Conservation (phyloP, 257 asterid genomes). For the Ballota nigra region DNA sequence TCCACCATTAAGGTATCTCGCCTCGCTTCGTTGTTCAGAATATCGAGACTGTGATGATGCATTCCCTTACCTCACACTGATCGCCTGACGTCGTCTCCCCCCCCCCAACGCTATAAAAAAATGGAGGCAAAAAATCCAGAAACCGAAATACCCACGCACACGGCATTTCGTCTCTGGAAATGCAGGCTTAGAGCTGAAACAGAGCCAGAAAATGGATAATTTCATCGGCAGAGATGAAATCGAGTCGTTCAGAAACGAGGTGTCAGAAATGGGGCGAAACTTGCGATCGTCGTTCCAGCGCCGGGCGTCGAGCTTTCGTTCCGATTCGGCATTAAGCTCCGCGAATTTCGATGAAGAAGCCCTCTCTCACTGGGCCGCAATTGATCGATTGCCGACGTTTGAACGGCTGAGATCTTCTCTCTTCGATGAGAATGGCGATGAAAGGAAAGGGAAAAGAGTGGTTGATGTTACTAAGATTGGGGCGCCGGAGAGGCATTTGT, state of each 20-base stretch:
- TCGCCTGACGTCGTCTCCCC: background rate
- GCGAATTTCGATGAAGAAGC: constrained; percentile 32
- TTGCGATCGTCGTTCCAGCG: constrained; percentile 31
- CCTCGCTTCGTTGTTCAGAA: background rate
- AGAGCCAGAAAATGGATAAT: constrained; percentile 26
- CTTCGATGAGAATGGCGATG: constrained; percentile 24
- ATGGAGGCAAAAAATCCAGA: background rate
- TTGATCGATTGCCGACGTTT: constrained; percentile 44
- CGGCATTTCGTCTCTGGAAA: background rate
- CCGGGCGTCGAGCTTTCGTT: constrained; percentile 29
- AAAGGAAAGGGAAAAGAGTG: constrained; percentile 26
- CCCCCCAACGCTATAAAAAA: background rate
- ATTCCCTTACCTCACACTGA: constrained; percentile 11
- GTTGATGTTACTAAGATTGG: constrained; percentile 48
- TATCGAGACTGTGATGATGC: constrained; percentile 21
- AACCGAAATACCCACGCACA: background rate
- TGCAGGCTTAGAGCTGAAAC: background rate
- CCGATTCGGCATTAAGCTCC: constrained; percentile 27
- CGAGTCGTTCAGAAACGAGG: constrained; percentile 38
- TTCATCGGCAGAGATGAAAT: constrained; percentile 37
- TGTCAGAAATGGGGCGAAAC: constrained; percentile 36
- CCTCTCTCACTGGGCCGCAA: constrained; percentile 35
- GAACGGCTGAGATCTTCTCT: constrained; percentile 43
- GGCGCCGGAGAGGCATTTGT: constrained; percentile 40
- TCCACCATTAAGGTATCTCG: background rate